Evolutionary conservation across 2,329 filamentous ascomycete species (phyloP).

Genomic region (Coniochaeta sp.): DNA sequence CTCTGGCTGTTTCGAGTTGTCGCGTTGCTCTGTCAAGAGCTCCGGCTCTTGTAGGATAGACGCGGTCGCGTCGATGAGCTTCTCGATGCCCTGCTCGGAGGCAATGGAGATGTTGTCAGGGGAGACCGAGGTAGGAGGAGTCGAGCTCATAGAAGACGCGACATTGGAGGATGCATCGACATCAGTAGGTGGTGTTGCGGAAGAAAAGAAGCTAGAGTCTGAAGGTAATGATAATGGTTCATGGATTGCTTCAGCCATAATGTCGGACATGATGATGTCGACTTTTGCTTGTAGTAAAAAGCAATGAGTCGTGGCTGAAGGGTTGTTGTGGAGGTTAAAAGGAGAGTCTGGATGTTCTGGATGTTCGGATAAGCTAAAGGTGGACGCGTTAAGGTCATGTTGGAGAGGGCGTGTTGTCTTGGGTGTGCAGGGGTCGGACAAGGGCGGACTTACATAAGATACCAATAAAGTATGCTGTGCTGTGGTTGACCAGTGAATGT

Average conservation of each 20-base stretch:
- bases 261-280: slow-evolving; percentile 10
- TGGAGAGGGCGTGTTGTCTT: slow-evolving; percentile 1
- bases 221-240: slow-evolving; percentile 10
- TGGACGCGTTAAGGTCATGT: background rate
- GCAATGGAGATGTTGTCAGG: slow-evolving; percentile 23
- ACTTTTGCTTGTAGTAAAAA: background rate
- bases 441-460: background rate
- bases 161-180: slow-evolving; percentile 20
- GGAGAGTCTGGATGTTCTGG: too few relatives aligned
- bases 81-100: slow-evolving; percentile 16
- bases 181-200: slow-evolving; percentile 19
- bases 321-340: background rate
- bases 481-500: background rate
- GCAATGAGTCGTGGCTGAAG: background rate
- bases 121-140: slow-evolving; percentile 23
- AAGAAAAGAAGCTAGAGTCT: slow-evolving; percentile 18
- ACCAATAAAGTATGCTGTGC: too few relatives aligned
- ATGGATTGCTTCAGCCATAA: slow-evolving; percentile 12
- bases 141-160: slow-evolving; percentile 22
- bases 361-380: background rate
- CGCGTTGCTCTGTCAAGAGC: background rate
- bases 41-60: slow-evolving; percentile 7
- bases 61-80: slow-evolving; percentile 13
- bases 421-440: background rate
- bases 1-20: background rate